Percentiles rank a stretch among this genome's conserved stretches.
Conservation (phyloP, 2,329 filamentous ascomycete genomes). For the Botrytis aclada region DNA sequence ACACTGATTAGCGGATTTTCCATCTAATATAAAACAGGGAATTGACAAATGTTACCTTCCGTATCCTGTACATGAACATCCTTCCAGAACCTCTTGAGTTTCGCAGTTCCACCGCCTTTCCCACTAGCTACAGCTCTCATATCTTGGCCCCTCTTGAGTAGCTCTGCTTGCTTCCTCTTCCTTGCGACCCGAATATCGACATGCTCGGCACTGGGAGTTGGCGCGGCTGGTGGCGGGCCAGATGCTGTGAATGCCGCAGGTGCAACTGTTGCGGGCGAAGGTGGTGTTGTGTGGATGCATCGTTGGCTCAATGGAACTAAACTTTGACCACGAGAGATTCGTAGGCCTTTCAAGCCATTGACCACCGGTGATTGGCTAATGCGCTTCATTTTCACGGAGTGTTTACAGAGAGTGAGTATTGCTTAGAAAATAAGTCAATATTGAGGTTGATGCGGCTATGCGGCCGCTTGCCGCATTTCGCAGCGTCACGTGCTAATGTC, state of each 20-base stretch:
- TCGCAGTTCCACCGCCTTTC: conserved; percentile 41
- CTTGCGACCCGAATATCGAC: conserved; percentile 46
- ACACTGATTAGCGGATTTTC: conserved; percentile 18
- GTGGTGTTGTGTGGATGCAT: conserved; percentile 32
- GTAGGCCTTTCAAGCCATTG: conserved; percentile 20
- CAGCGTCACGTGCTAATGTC: background rate
- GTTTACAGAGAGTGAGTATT: background rate
- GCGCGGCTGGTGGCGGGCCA: conserved; percentile 58
- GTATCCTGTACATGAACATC: conserved; percentile 69
- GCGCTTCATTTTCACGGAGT: conserved; percentile 35
- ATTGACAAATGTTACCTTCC: conserved; percentile 49
- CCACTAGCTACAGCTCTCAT: conserved; percentile 42
- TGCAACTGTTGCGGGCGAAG: conserved; percentile 33
- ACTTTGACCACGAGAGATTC: conserved; percentile 6
- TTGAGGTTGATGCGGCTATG: conserved; percentile 6
- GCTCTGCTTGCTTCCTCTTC: conserved; percentile 52
- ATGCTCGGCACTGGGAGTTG: conserved; percentile 44
- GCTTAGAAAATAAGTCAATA: conserved; percentile 5
- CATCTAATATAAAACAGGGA: background rate
- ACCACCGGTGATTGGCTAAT: conserved; percentile 29
- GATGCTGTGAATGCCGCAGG: conserved; percentile 48
- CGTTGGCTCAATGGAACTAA: conserved; percentile 22
- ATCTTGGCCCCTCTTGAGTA: conserved; percentile 52
- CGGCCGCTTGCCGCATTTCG: background rate
- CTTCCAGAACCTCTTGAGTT: conserved; percentile 82